A percentile compares a stretch with the other conserved stretches of the same genome.
phyloP scores from a whole-genome alignment of 2,329 filamentous ascomycete species.

The Trichoderma sp. region DNA sequence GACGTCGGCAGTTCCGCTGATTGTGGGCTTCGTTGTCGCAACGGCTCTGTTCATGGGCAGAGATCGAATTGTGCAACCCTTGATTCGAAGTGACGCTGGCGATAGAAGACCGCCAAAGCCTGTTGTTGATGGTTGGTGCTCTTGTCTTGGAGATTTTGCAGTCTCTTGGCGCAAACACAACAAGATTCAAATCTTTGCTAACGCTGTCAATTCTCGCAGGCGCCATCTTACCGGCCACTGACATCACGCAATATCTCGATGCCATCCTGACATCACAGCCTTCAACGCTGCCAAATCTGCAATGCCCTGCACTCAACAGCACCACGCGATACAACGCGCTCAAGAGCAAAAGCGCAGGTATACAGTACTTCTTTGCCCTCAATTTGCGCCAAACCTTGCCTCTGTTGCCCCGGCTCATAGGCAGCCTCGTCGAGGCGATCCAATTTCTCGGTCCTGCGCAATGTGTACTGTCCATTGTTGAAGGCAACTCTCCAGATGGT shows the following conservation, averaged over 20 bases:
- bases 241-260: conserved; percentile 30
- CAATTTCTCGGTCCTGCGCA: conserved; percentile 50
- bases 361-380: conserved; percentile 52
- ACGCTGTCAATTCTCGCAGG: background rate
- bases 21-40: conserved; percentile 18
- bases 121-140: conserved; percentile 45
- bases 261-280: conserved; percentile 32
- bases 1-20: conserved; percentile 12
- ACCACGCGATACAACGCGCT: conserved; percentile 31
- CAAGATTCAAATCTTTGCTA: no score
- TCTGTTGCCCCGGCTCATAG: conserved; percentile 48
- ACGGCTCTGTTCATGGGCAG: conserved; percentile 16
- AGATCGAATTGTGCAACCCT: background rate
- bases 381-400: conserved; percentile 48
- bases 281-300: conserved; percentile 28
- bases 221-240: conserved; percentile 12
- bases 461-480: conserved; percentile 55
- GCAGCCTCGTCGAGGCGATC: conserved; percentile 52
- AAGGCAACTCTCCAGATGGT: conserved; percentile 54
- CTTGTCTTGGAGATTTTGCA: background rate
- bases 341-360: conserved; percentile 2
- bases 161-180: no score
- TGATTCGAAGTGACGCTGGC: background rate
- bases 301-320: conserved; percentile 32
- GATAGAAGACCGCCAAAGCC: background rate